Evolutionary conservation across 2,329 filamentous ascomycete genomes (phyloP), one percentile per base, ranked within the genome.

Genomic region (Rhinocladiella similis): DNA sequence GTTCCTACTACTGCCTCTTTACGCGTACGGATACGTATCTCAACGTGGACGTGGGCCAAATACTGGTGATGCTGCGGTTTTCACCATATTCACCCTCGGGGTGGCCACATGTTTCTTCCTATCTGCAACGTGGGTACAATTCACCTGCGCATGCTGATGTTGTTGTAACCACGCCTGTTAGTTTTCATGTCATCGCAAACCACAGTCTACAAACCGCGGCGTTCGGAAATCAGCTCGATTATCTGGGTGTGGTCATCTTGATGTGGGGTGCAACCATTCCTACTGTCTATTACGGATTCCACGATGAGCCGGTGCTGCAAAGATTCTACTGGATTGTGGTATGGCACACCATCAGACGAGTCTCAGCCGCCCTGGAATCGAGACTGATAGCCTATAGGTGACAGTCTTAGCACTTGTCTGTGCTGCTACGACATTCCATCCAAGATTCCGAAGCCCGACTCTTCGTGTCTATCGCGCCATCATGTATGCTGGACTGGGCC

Each of bases 241-340:
- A 85, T 61, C 76, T 84, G 42, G 83, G 83, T 6, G 82, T 87
- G 42, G 76, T 87, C 2, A 72, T 82, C 5, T 68, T 87, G 56
- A 86, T 86, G 70, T 87, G 83, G 81, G 80, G 80, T 3, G 79
- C 79, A 56, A 84, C 82, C 46, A 73, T 85, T 5, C 83, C 84
- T 3, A 77, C 81, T 1, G 71, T 85, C n/a, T 82, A 81, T 64
- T 83, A 83, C 65, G 76, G 73, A 3, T 83, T 84, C 61, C 72
- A 73, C 19, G 75, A 74, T 55, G 64, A 72, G 5, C 51, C 65
- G 1, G 35, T 53, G 10, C 60, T 73, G 16, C 73, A 70, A 48
- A 60, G 62, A 3, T 47, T 66, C 0, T 80, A 80, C 33, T 54
- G 52, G 22, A 9, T 25, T 25, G 22, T 25, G 22, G 22, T 25